Evolutionary conservation across 2,329 filamentous ascomycete species (phyloP).

Genomic region (Cercospora zeina): DNA sequence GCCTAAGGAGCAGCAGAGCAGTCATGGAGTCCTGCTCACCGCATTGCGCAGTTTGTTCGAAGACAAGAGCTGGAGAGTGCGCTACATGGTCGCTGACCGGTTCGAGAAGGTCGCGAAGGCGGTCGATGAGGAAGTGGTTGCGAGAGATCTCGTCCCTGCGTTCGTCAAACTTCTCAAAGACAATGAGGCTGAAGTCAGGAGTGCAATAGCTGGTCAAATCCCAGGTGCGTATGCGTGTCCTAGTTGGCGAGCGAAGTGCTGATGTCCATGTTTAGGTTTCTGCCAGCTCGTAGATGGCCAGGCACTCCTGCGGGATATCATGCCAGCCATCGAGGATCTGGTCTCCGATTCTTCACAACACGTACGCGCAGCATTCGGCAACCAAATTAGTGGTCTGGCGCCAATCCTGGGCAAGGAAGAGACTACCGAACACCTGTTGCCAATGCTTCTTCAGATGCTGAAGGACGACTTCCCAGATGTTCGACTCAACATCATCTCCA

Average conservation of each 20-base stretch:
- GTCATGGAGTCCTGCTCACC: conserved; percentile 88
- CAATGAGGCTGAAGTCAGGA: conserved; percentile 95
- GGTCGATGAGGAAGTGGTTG: conserved; percentile 94
- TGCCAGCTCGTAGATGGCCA: conserved; percentile 84
- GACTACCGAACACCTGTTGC: conserved; percentile 94
- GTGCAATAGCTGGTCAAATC: conserved; percentile 95
- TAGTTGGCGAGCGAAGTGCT: conserved; percentile 27
- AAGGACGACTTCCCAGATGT: conserved; percentile 99
- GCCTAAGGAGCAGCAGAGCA: conserved; percentile 95
- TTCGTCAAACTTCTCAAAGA: conserved; percentile 98
- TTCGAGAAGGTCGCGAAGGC: conserved; percentile 99
- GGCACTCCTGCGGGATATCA: conserved; percentile 89
- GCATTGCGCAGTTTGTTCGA: conserved; percentile 92
- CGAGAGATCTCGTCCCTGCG: conserved; percentile 87
- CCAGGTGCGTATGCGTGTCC: conserved; percentile 58
- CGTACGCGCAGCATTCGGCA: conserved; percentile 90
- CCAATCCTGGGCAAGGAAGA: conserved; percentile 98
- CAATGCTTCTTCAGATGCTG: conserved; percentile 99
- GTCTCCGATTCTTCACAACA: conserved; percentile 96
- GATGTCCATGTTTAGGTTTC: conserved; percentile 63
- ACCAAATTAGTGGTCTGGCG: conserved; percentile 93
- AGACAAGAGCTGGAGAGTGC: conserved; percentile 98
- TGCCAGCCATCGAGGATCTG: conserved; percentile 93
- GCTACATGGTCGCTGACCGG: conserved; percentile 98
- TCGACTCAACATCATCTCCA: conserved; percentile 98